Evolutionary conservation across 2,329 filamentous ascomycete genomes (phyloP), one percentile per base, ranked within the genome.

Genomic region (Neopestalotiopsis clavispora): DNA sequence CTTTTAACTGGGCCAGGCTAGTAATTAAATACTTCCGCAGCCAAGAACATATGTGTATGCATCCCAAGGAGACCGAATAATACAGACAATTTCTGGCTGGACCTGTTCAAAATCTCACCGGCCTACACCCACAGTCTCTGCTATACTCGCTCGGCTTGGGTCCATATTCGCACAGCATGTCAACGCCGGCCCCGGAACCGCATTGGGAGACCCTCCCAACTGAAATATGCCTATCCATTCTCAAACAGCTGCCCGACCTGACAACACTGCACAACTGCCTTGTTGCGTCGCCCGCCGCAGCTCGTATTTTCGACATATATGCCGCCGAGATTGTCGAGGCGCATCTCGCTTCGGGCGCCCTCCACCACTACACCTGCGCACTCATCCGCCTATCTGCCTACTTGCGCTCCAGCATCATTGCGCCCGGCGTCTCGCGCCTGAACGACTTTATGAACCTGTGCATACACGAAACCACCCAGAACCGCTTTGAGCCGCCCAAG

Each of bases 311-410:
- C 23, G 57, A 60, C 10, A 30, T 9, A 6, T 32, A 32, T 10
- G 57, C 20, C 57, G 32, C 32, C 32, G 57, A 60, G 17, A 60
- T 60, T 60, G 17, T 60, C 57, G 57, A 60, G 32, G n/a, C 57
- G 12, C 10, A 14, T 30, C 20, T 60, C 23, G 57, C 9, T 6
- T 60, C 57, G 28, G 57, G 17, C 10, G 20, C 32, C 57, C 9
- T 60, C 20, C 57, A 60, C 57, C 4, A 14, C 3, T 30, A 60
- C 32, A 60, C 57, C 4, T 14, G 57, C 32, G 57, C 57, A 4
- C 28, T 60, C 4, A 60, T 38, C 20, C 23, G 57, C 57, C 10
- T 38, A 7, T 7, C 32, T 7, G 17, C 57, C 32, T 60, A 30
- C 7, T 17, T 60, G 17, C 45, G 45, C 9, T 52, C 45, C 9